These are phyloP conservation scores for Fonsecaea multimorphosa DNA, from an alignment of 2,329 filamentous ascomycete genomes.

Conservation along the genomic window DNA sequence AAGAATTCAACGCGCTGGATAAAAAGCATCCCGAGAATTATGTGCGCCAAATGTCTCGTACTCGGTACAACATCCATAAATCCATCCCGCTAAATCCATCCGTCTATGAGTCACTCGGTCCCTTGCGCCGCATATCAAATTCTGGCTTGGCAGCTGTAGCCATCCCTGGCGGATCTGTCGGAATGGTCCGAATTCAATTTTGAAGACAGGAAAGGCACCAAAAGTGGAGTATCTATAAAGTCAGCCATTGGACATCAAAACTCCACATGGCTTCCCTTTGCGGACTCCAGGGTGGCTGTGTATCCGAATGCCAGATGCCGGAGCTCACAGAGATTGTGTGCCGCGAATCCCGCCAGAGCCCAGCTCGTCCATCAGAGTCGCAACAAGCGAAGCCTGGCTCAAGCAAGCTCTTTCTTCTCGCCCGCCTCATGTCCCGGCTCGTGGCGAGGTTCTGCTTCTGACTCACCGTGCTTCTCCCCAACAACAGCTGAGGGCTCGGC, in stretches of 20 bases:
- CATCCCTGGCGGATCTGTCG: neutral
- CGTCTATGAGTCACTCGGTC: neutral
- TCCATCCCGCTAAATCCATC: neutral
- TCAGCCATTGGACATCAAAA: neutral
- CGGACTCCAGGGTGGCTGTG: neutral
- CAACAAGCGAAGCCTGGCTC: neutral
- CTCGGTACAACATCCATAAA: neutral
- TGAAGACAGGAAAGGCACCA: too few species aligned
- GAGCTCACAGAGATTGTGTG: neutral
- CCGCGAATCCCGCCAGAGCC: neutral
- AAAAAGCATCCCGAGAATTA: neutral
- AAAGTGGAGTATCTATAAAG: too few species aligned
- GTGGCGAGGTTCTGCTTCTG: neutral
- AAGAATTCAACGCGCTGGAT: neutral
- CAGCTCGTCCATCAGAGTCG: neutral
- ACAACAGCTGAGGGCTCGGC: neutral
- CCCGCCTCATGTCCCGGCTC: neutral
- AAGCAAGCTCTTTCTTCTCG: neutral
- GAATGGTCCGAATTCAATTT: neutral
- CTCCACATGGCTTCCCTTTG: neutral
- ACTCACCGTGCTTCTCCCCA: constrained; percentile 1
- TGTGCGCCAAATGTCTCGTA: neutral
- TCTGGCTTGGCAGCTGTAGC: neutral
- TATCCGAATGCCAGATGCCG: neutral
- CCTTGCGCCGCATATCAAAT: neutral